Conservation (phyloP, 352 stramenopile genomes). For the Globisporangium radiosum region DNA sequence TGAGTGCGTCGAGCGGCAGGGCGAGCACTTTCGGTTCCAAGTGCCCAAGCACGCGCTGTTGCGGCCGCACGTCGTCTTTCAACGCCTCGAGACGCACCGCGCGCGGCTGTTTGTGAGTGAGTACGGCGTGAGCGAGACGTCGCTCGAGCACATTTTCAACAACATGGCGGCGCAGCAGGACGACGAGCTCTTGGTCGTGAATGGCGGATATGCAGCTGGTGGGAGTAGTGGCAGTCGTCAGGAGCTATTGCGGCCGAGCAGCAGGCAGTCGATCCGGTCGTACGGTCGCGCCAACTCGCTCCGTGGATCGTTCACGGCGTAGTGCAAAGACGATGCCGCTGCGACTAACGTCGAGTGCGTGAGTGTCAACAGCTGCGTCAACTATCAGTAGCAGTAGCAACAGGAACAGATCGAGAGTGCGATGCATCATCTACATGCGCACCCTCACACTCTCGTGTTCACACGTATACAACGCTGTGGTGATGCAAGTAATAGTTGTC, state of each 20-base stretch:
- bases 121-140: conserved; percentile 88
- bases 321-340: neutral
- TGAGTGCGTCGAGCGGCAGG: conserved; percentile 54
- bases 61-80: conserved; percentile 58
- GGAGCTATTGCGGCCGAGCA: conserved; percentile 18
- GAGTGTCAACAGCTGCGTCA: too few species aligned
- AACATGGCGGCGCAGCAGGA: conserved; percentile 80
- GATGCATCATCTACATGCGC: too few species aligned
- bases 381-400: neutral
- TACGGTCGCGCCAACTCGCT: conserved; percentile 32
- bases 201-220: conserved; percentile 22
- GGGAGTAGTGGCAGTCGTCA: neutral
- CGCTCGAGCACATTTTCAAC: conserved; percentile 92
- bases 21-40: conserved; percentile 64
- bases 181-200: conserved; percentile 38
- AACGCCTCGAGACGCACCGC: conserved; percentile 65
- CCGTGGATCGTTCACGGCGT: neutral
- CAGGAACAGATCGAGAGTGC: neutral
- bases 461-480: neutral
- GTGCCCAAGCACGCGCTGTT: conserved; percentile 44
- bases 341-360: neutral
- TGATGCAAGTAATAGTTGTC: too few species aligned
- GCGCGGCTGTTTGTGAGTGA: conserved; percentile 56
- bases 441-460: neutral
- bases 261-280: conserved; percentile 30